Base-by-base conservation (phyloP, 768 basidiomycete genomes). In the Daedaleopsis nitida region DNA sequence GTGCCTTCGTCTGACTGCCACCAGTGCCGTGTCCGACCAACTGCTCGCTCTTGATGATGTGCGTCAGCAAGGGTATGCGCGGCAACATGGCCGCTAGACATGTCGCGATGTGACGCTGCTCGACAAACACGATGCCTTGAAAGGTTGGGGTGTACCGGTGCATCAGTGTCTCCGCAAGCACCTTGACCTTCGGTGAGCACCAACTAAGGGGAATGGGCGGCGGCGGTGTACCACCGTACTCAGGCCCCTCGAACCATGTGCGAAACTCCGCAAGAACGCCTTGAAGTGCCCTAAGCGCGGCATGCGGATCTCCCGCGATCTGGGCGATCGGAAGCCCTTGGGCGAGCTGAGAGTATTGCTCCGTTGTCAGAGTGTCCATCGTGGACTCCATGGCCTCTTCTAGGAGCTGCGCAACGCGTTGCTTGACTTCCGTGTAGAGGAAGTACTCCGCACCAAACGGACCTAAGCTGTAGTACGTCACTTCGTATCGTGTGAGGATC, bases 91-190 rank as follows among this genome's bases (percentile, higher is more conserved):
- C 83, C 2, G 89, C 82, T 14, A 96, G 79, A 49, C 85, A 85
- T 17, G 82, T 76, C 2, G 93, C 94, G 16, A 89, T 81, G 65
- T 94, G 91, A 11, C 94, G 83, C 69, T 93, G 92, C 62, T 93
- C 86, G 17, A 93, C 92, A 70, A 96, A 96, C 47, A 96, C 80
- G 63, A 96, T 95, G 19, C 85, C 85, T 67, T 94, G 92, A 68
- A 94, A 92, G 2, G 80, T 73, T 2, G 72, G 66, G 13, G 80
- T 80, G 52, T 82, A 74, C 67, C 86, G 80, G 37, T 77, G 77
- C 35, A 83, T 73, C 24, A 96, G 79, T 50, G 88, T 75, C 19
- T 86, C 81, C 16, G 87, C 77, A 38, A 96, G 81, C 3, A 75
- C 77, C 50, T 77, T 77, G 48, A 96, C 73, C 72, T 95, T 93